These are phyloP conservation scores for Skeletonema menzelii DNA, from an alignment of 108 stramenopile genomes.

Conservation along the genomic window DNA sequence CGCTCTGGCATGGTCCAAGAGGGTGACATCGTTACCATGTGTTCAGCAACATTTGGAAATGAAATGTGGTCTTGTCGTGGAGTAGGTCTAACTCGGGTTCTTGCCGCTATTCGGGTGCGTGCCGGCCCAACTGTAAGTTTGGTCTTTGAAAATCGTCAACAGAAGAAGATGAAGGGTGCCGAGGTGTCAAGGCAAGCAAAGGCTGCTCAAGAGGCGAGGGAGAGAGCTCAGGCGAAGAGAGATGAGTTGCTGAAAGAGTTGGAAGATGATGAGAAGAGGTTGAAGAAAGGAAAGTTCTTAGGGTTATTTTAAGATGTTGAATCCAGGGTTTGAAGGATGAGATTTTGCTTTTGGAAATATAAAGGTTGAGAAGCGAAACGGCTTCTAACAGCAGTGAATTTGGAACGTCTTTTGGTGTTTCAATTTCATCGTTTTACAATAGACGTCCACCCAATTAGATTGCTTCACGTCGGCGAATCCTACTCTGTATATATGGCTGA, in stretches of 20 bases:
- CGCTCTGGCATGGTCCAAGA: conserved; percentile 83
- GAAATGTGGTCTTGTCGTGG: conserved; percentile 94
- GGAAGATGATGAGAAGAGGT: conserved; percentile 75
- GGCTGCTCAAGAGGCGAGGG: conserved; percentile 69
- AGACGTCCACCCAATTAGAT: not conserved
- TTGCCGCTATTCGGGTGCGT: conserved; percentile 90
- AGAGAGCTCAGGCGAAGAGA: conserved; percentile 80
- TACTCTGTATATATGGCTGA: not conserved
- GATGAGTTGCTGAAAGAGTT: conserved; percentile 73
- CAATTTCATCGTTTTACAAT: not conserved
- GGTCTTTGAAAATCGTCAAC: conserved; percentile 68
- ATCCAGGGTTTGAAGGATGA: not conserved
- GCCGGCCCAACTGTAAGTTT: conserved; percentile 81
- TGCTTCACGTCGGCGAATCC: not conserved
- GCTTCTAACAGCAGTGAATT: not conserved
- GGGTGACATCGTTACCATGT: conserved; percentile 93
- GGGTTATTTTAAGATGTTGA: conserved; percentile 69
- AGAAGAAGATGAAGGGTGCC: conserved; percentile 63
- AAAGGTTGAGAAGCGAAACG: not conserved
- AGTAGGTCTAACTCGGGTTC: conserved; percentile 84
- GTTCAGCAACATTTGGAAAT: conserved; percentile 95
- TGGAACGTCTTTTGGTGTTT: not conserved
- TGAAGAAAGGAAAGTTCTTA: conserved; percentile 88
- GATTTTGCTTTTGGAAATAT: not conserved
- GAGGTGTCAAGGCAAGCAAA: conserved; percentile 65